phyloP scores from a whole-genome alignment of 345 rosid genomes.

The Chamaenerion angustifolium region DNA sequence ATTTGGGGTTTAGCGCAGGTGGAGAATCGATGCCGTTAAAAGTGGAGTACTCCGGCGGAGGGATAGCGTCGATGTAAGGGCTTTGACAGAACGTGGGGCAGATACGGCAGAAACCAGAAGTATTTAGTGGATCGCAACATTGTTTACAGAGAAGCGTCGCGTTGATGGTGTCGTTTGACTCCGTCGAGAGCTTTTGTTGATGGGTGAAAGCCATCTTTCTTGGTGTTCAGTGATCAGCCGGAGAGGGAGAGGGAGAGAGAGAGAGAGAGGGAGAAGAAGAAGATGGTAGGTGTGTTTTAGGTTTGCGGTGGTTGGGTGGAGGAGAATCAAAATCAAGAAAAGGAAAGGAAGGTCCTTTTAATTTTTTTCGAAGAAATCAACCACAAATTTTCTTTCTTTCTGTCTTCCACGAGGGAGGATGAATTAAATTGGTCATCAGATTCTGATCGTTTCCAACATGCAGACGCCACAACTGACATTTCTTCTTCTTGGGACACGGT shows the following conservation, averaged over 20 bases:
- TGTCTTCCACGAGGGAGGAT: too few relatives aligned
- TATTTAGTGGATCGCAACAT: background rate
- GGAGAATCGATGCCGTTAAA: background rate
- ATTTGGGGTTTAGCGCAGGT: constrained; percentile 1
- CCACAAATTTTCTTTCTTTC: too few relatives aligned
- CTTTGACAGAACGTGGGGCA: constrained; percentile 19
- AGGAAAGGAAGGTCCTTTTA: too few relatives aligned
- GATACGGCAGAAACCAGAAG: background rate
- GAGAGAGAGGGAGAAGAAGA: background rate
- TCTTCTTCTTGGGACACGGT: too few relatives aligned
- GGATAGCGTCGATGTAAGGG: background rate
- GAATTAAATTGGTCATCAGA: background rate
- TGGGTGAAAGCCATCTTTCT: background rate
- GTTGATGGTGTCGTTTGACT: background rate
- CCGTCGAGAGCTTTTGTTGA: background rate
- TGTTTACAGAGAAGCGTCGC: background rate
- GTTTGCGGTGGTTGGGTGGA: background rate
- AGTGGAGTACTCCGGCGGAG: constrained; percentile 1
- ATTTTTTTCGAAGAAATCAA: too few relatives aligned
- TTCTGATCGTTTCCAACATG: too few relatives aligned
- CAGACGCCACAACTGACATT: too few relatives aligned
- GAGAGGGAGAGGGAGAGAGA: background rate
- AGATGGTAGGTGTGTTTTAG: background rate
- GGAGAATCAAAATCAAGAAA: too few relatives aligned
- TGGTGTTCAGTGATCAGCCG: too few relatives aligned